These are phyloP conservation scores for Teratosphaeria epicoccoides DNA, from an alignment of 2,329 filamentous ascomycete species.

Conservation along the genomic window DNA sequence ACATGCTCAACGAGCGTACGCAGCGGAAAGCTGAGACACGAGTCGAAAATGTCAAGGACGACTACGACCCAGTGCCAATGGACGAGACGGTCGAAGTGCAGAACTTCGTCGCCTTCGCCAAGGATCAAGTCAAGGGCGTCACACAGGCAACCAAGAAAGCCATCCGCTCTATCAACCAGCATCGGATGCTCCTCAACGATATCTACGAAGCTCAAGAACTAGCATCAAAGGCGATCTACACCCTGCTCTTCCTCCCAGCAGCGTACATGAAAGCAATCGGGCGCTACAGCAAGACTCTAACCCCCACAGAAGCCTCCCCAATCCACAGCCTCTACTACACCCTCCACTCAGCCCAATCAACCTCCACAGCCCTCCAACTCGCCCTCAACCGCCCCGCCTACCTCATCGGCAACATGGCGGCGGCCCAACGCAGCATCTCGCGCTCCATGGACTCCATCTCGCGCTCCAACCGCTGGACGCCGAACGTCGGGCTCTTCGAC, in stretches of 20 bases:
- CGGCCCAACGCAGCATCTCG: constrained; percentile 64
- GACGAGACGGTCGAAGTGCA: constrained; percentile 67
- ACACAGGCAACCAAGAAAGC: constrained; percentile 75
- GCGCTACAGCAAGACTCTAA: constrained; percentile 56
- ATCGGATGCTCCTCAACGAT: constrained; percentile 56
- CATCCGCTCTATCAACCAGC: constrained; percentile 64
- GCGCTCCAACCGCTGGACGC: constrained; percentile 67
- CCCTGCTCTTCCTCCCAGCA: constrained; percentile 55
- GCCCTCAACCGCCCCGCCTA: constrained; percentile 69
- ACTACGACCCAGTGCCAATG: constrained; percentile 62
- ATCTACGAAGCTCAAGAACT: constrained; percentile 53
- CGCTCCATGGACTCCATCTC: constrained; percentile 65
- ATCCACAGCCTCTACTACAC: constrained; percentile 62
- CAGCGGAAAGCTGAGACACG: constrained; percentile 75
- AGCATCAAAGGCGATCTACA: constrained; percentile 43
- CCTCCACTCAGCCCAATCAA: constrained; percentile 70
- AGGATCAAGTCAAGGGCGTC: constrained; percentile 77
- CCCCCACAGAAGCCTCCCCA: constrained; percentile 62
- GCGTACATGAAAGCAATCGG: constrained; percentile 61
- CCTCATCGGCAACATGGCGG: constrained; percentile 66
- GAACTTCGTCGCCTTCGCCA: constrained; percentile 80
- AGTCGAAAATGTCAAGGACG: constrained; percentile 75
- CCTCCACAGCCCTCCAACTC: constrained; percentile 68
- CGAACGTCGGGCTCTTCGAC: constrained; percentile 55
- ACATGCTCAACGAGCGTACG: constrained; percentile 82